Base-by-base conservation (phyloP, 495 filamentous ascomycete species). In the Podospora comata region DNA sequence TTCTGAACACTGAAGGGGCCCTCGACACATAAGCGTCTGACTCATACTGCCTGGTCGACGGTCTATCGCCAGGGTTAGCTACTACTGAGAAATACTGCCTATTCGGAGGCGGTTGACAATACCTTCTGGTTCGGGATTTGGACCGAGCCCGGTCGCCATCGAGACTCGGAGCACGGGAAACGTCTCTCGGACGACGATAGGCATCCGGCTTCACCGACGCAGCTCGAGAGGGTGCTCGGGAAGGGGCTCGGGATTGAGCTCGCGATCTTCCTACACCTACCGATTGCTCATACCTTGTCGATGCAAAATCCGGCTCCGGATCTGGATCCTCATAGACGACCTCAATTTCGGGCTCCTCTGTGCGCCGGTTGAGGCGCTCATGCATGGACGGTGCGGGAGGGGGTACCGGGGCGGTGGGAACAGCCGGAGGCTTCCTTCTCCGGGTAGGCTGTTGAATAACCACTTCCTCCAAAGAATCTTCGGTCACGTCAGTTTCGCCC, bases 101-200 rank as follows among this genome's bases (percentile, higher is more conserved):
- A 11, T 27, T 70, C 70, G 19, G 18, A 32, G n/a, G 15, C 1
- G 44, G 65, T 57, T 3, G 39, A 27, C 13, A 34, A 34, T 78
- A 82, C 81, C 79, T 78, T 69, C 76, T 79, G 57, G 77, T 70
- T 44, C 75, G 71, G 27, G 75, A 76, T 57, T 75, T 77, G 48
- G 77, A 71, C 39, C 76, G 70, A 64, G 68, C 32, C 48, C 75
- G 73, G 2, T 79, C 78, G 16, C 78, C 76, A 54, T 77, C 76
- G 55, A 73, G 59, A 70, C 71, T 71, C 55, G 72, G 67, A 5
- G 65, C 73, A 11, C 65, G 59, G 54, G 74, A 73, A 62, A 73
- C 59, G n/a, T 70, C 71, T 71, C 75, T 60, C 65, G 77, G 71
- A 64, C 76, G 55, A 70, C 78, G 57, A 72, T 76, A 72, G 28